Conservation (phyloP, 257 asterid genomes). For the Salvia miltiorrhiza region DNA sequence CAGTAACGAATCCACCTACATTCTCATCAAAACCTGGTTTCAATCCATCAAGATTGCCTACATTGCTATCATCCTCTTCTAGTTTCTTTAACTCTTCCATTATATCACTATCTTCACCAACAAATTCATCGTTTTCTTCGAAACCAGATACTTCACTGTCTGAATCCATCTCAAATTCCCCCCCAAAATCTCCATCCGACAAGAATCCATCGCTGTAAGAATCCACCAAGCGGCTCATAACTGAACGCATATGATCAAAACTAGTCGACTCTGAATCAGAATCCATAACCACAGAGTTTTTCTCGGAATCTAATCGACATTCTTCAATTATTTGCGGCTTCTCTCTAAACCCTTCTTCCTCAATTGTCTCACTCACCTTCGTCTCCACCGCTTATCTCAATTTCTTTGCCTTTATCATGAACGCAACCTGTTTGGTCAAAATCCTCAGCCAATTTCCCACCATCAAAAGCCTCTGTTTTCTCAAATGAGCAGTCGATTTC, state of each 20-base stretch:
- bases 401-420: constrained; percentile 23
- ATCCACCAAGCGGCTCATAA: constrained; percentile 29
- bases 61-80: constrained; percentile 15
- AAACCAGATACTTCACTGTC: constrained; percentile 28
- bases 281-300: constrained; percentile 20
- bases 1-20: too few species aligned
- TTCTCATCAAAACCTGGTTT: constrained; percentile 22
- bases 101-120: constrained; percentile 40
- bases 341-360: constrained; percentile 1
- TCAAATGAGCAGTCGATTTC: background rate
- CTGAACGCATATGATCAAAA: constrained; percentile 29
- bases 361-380: constrained; percentile 11
- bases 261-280: constrained; percentile 38
- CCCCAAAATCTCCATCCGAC: constrained; percentile 56
- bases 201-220: constrained; percentile 48
- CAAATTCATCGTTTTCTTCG: constrained; percentile 34
- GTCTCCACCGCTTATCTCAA: constrained; percentile 10
- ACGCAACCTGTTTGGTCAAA: background rate
- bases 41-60: background rate
- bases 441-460: background rate
- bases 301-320: constrained; percentile 10
- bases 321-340: constrained; percentile 9
- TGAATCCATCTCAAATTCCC: constrained; percentile 27
- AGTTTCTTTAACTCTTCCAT: constrained; percentile 36
- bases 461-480: constrained; percentile 15